phyloP scores from a whole-genome alignment of 2,329 filamentous ascomycete genomes.

The Colletotrichum orbiculare region DNA sequence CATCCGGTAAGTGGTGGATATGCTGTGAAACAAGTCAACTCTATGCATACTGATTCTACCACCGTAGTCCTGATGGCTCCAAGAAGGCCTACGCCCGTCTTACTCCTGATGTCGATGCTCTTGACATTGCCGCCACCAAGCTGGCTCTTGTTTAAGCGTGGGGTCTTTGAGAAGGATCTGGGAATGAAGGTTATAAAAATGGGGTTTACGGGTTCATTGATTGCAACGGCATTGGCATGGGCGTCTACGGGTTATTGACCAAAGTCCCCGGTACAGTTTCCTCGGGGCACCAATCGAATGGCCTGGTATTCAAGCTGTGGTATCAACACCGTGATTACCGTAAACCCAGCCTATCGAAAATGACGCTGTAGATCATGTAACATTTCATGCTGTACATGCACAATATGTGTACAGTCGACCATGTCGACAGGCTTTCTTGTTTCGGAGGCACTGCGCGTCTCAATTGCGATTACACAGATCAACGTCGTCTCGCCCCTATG shows the following conservation, averaged over 20 bases:
- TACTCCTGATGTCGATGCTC: conserved; percentile 95
- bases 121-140: conserved; percentile 99
- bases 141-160: conserved; percentile 89
- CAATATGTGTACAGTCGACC: too few relatives aligned
- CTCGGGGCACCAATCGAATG: conserved; percentile 33
- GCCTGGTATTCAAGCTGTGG: conserved; percentile 24
- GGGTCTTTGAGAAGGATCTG: too few relatives aligned
- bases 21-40: conserved; percentile 33
- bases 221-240: conserved; percentile 38
- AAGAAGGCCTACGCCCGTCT: conserved; percentile 99
- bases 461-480: too few relatives aligned
- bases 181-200: conserved; percentile 21
- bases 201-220: conserved; percentile 35
- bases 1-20: conserved; percentile 76
- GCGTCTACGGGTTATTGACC: conserved; percentile 38
- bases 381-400: not conserved
- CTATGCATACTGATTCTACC: conserved; percentile 35
- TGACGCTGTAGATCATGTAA: not conserved
- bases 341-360: conserved; percentile 6
- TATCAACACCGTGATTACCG: conserved; percentile 27
- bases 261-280: conserved; percentile 27
- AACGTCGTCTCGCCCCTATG: too few relatives aligned
- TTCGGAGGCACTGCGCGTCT: too few relatives aligned
- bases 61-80: conserved; percentile 83
- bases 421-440: too few relatives aligned